Base-by-base conservation (phyloP, 2,329 filamentous ascomycete species). In the Diaporthe sp. region DNA sequence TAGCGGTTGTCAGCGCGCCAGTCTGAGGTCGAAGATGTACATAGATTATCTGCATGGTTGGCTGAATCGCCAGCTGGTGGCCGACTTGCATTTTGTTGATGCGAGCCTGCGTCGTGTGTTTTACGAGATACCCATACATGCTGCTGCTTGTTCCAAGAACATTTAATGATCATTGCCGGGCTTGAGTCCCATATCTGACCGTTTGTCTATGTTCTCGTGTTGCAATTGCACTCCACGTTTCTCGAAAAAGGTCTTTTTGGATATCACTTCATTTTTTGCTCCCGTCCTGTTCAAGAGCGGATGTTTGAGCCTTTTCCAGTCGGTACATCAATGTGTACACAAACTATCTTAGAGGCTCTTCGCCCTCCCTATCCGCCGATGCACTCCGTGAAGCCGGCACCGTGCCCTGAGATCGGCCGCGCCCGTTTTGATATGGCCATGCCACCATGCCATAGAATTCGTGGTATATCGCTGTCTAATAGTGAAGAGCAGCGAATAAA, bases 1-100 rank as follows among this genome's bases (percentile, higher is more conserved):
- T 93, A 71, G 86, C 82, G 10, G 85, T 87, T 79, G 90, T 93
- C 12, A 86, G 86, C 47, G 88, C 87, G 73, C 91, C 91, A 12
- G 78, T 88, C 35, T 91, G 75, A 80, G 30, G 22, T 17, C 38
- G 33, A 61, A n/a, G 17, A 30, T 28, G 35, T 64, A n/a, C 35
- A 30, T 55, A 50, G n/a, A 45, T 3, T 40, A 15, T 28, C 40
- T 47, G 33, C 45, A n/a, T 28, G 40, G 42, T 54, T 33, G 38
- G 50, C 45, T 33, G 47, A 3, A 9, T 35, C 13, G 22, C 17
- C 6, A 54, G 9, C 9, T 66, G 22, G 2, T 22, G 25, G 17
- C 22, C 17, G 33, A 28, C 30, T 7, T n/a, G 50, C 10, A n/a
- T 30, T 52, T 66, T 42, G 57, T 8, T 38, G 30, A 19, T 72